Base-by-base conservation (phyloP, 164 flowering plant genomes). In the Buxus sempervirens region DNA sequence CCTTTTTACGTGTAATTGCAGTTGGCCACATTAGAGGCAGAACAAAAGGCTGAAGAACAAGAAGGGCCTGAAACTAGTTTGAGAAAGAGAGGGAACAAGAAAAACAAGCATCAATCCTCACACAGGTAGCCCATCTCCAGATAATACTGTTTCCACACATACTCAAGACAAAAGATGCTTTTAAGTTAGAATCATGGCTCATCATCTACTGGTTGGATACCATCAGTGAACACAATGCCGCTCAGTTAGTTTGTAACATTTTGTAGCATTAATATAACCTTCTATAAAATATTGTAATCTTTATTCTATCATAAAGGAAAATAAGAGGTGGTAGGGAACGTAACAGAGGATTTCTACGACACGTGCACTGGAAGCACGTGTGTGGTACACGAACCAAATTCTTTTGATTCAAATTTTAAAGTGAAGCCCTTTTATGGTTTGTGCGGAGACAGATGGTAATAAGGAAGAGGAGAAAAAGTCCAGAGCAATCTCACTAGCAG, bases 31-130 rank as follows among this genome's bases (percentile, higher is more conserved):
- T 77, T 92, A 53, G 99, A 95, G 80, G 95, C 83, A 12, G 98
- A 95, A 79, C 99, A 95, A 73, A 95, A 89, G 75, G 95, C 94
- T 42, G 96, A 92, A 80, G 99, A 95, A 81, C 95, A 63, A 58
- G 89, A 88, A 78, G 95, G 75, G 41, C 79, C 87, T 21, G 96
- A 89, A 75, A 79, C 85, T 45, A 91, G 92, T 71, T 72, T 77
- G n/a, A 89, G 76, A 73, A 95, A 85, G 82, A 85, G 85, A 74
- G 85, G 93, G 67, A 84, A 79, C 75, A 86, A 86, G 82, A 93
- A 88, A 70, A 81, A 64, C 69, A 84, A 76, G 70, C 68, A 60
- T 45, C 66, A 62, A 22, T 59, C 75, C 32, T 59, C 75, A 24
- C 78, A 77, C 36, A 79, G 74, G 77, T 73, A 73, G 72, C 27